Percentiles rank a stretch among this genome's conserved stretches.
Evolutionary conservation across 1,284 basidiomycete species (phyloP).

Genomic region (Violaceomyces palustris): DNA sequence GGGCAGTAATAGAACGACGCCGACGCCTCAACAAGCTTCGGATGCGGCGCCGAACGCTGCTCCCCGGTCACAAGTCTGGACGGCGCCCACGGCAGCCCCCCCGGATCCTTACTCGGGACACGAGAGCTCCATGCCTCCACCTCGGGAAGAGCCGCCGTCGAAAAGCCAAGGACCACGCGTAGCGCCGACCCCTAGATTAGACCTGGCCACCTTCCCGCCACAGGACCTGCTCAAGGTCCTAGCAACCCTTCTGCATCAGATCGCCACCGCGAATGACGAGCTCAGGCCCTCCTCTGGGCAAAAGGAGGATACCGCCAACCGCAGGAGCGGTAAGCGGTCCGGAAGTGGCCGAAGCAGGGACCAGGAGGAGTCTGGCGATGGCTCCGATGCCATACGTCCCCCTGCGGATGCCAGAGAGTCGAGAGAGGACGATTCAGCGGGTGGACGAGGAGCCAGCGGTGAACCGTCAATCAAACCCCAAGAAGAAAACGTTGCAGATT

Average conservation of each 20-base stretch:
- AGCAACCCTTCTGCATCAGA: slow-evolving; percentile 83
- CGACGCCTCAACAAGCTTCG: neutral
- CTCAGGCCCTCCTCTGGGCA: too few relatives aligned
- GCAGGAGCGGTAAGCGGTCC: too few relatives aligned
- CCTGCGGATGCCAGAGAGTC: too few relatives aligned
- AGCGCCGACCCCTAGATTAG: slow-evolving; percentile 54
- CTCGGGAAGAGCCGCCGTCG: neutral
- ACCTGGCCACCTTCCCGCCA: slow-evolving; percentile 60
- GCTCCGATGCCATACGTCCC: too few relatives aligned
- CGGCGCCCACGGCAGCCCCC: neutral
- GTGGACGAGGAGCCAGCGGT: too few relatives aligned
- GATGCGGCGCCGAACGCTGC: neutral
- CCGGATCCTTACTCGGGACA: neutral
- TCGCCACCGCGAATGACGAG: slow-evolving; percentile 82
- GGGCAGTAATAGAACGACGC: neutral
- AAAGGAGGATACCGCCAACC: too few relatives aligned
- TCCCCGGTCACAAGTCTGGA: neutral
- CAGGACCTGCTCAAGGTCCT: slow-evolving; percentile 74
- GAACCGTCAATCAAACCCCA: too few relatives aligned
- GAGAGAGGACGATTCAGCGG: too few relatives aligned
- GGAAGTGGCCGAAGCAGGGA: too few relatives aligned
- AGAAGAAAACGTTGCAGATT: too few relatives aligned
- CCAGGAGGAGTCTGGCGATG: too few relatives aligned
- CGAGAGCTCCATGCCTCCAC: neutral
- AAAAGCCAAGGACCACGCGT: neutral